Evolutionary conservation across 108 stramenopile genomes (phyloP).

Genomic region (Stephanodiscus minutulus): DNA sequence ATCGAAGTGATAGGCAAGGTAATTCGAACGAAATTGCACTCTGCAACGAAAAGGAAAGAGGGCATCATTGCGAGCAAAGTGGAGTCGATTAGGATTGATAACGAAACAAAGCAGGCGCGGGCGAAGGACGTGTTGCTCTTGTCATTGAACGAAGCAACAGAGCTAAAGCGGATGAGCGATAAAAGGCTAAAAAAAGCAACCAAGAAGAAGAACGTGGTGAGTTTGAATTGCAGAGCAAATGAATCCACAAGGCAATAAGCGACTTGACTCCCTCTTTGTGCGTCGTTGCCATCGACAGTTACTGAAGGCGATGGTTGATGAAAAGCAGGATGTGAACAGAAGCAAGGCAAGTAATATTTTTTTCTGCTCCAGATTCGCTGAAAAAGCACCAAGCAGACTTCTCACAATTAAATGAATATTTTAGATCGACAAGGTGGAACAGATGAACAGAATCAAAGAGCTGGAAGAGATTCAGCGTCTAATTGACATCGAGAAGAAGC

Average conservation of each 20-base stretch:
- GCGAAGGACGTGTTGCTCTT: background rate
- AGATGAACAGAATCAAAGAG: background rate
- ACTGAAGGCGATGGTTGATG: slow-evolving; percentile 5
- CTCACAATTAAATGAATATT: background rate
- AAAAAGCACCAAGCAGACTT: background rate
- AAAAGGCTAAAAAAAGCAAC: background rate
- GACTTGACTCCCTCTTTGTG: too few species aligned
- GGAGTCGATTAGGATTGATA: background rate
- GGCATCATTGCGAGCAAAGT: slow-evolving; percentile 1
- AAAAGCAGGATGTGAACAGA: background rate
- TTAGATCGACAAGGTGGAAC: slow-evolving; percentile 4
- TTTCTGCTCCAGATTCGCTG: background rate
- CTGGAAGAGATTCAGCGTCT: slow-evolving; percentile 8
- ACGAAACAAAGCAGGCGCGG: background rate
- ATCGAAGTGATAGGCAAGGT: slow-evolving; percentile 4
- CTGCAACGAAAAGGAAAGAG: slow-evolving; percentile 5
- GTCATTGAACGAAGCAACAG: slow-evolving; percentile 2
- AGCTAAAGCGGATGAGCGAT: background rate
- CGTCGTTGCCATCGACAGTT: background rate
- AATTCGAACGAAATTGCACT: background rate
- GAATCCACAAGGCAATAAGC: too few species aligned
- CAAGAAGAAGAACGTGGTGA: background rate
- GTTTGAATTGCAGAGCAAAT: background rate
- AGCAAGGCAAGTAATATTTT: background rate
- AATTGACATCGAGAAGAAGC: background rate